These are phyloP conservation scores for Phalaenopsis equestris DNA, from an alignment of 106 monocot genomes.

Conservation along the genomic window DNA sequence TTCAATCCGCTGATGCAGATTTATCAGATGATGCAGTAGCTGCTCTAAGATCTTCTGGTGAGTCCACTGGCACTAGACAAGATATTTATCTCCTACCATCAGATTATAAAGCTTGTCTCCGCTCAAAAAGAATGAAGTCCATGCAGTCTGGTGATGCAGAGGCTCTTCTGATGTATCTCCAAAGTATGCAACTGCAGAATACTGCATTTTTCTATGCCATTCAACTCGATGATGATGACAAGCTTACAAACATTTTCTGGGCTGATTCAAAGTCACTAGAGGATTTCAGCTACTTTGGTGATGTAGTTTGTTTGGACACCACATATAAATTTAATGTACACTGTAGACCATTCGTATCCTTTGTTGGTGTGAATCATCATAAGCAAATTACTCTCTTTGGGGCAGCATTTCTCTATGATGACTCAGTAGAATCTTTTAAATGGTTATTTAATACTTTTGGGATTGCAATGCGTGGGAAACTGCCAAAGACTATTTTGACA, in stretches of 20 bases:
- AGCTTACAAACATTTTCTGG: conserved; percentile 32
- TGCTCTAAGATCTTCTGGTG: conserved; percentile 5
- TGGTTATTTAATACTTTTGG: conserved; percentile 25
- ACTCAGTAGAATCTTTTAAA: conserved; percentile 24
- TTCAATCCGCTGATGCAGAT: conserved; percentile 12
- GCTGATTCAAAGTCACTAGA: conserved; percentile 17
- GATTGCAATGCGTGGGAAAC: conserved; percentile 28
- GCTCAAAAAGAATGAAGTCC: conserved; percentile 18
- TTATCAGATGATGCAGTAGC: conserved; percentile 10
- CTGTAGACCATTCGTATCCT: conserved; percentile 21
- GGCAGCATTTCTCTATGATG: conserved; percentile 26
- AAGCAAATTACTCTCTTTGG: conserved; percentile 20
- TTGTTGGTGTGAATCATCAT: conserved; percentile 29
- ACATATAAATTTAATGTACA: conserved; percentile 20
- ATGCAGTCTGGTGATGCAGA: conserved; percentile 23
- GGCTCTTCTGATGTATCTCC: conserved; percentile 21
- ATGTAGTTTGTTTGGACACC: conserved; percentile 21
- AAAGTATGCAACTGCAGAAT: conserved; percentile 21
- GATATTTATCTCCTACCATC: conserved; percentile 9
- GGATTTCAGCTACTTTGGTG: conserved; percentile 22
- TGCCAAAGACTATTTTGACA: conserved; percentile 22
- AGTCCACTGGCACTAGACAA: neutral
- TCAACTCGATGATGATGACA: conserved; percentile 31
- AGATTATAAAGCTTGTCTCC: conserved; percentile 17
- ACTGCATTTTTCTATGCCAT: conserved; percentile 23